Evolutionary conservation across 2,329 filamentous ascomycete genomes (phyloP), one percentile per base, ranked within the genome.

Genomic region (Paecilomyces niveus): DNA sequence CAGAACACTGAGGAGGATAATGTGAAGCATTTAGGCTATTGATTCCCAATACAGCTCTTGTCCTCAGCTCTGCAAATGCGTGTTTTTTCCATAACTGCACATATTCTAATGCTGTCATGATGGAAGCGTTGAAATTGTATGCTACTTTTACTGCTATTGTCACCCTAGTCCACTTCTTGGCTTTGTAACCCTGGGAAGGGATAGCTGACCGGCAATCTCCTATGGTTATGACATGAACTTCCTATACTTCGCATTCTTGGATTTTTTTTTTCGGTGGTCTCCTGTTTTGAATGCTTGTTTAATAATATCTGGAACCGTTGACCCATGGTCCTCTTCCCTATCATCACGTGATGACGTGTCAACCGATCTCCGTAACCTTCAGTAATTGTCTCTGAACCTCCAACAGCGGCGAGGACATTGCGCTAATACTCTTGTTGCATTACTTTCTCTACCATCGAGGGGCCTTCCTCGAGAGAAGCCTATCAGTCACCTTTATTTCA

Each of bases 41-140:
- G 22, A 45, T 18, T n/a, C 22, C 35, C 18, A 26, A 15, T n/a
- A 8, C 39, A 45, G 15, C 15, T 45, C 39, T 45, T n/a, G 6
- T 45, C 15, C 39, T 45, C n/a, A 8, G 18, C 39, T 45, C 18
- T n/a, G n/a, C 6, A 18, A 29, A 29, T 29, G 26, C 18, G 39
- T 18, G 39, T 54, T 60, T 59, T 57, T 56, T 61, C 29, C 55
- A 26, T 54, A 32, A 22, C n/a, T 45, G 39, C 39, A 45, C 33
- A 33, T 33, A 53, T 33, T 15, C 6, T 62, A 57, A 49, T 56
- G 57, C 13, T 26, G 52, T 52, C 55, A 54, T 62, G 58, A 57
- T 54, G 54, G 32, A 26, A 39, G 57, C 39, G 53, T 55, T 53
- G 33, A 59, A 53, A 52, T 60, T 55, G 53, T 62, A 59, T 64